A percentile compares a stretch with the other conserved stretches of the same genome.
Conservation (phyloP, 2,329 filamentous ascomycete genomes). For the Fusarium subtropicale region DNA sequence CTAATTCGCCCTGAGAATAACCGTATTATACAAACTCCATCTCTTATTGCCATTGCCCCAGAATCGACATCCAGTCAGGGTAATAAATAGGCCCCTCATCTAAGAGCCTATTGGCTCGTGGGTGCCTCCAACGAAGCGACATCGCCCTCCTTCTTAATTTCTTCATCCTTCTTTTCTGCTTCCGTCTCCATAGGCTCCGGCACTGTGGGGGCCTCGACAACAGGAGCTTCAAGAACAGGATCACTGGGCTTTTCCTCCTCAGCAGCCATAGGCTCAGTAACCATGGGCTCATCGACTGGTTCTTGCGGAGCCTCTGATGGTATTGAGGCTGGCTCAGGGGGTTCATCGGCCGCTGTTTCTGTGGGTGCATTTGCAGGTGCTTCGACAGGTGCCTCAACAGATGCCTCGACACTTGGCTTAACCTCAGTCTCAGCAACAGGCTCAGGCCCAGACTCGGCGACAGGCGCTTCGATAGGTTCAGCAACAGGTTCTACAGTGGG, state of each 20-base stretch:
- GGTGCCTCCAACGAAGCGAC: neutral
- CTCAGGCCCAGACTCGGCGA: neutral
- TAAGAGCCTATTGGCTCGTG: neutral
- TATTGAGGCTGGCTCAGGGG: constrained; percentile 24
- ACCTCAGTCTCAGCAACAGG: constrained; percentile 3
- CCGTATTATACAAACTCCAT: constrained; percentile 36
- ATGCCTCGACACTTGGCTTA: neutral
- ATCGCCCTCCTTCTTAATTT: constrained; percentile 11
- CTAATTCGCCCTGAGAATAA: constrained; percentile 5
- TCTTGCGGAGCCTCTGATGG: constrained; percentile 14
- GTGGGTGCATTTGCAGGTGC: neutral
- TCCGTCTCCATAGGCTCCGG: constrained; percentile 9
- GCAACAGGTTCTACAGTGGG: neutral
- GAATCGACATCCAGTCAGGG: neutral
- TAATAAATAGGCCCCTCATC: too few species aligned
- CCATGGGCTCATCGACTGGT: constrained; percentile 11
- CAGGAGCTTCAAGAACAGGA: constrained; percentile 21
- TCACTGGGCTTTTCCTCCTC: constrained; percentile 27
- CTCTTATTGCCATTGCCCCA: constrained; percentile 10
- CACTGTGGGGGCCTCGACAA: neutral
- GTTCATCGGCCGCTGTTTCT: constrained; percentile 5
- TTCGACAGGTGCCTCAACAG: neutral
- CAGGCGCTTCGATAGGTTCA: constrained; percentile 5
- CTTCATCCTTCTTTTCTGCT: constrained; percentile 23
- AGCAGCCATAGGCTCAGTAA: neutral